Evolutionary conservation across 345 rosid species (phyloP).

Genomic region (Gossypium thurberi): DNA sequence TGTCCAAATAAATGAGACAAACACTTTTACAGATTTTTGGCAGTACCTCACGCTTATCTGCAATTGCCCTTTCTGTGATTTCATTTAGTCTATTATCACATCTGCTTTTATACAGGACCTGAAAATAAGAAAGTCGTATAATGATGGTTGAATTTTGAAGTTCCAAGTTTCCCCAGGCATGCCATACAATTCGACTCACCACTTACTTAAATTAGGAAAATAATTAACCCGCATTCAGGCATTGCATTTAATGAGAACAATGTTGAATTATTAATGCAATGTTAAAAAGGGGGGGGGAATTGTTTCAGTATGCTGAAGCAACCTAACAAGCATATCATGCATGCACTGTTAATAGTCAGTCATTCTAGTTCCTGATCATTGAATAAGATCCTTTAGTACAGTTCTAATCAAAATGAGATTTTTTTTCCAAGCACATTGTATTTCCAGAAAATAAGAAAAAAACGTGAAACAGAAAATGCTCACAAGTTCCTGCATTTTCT

Average conservation of each 20-base stretch:
- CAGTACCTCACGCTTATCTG: slow-evolving; percentile 90
- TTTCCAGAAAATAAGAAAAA: neutral
- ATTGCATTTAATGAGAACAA: neutral
- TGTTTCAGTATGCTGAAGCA: neutral
- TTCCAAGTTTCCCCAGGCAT: neutral
- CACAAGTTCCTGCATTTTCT: slow-evolving; percentile 96
- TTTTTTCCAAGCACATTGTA: neutral
- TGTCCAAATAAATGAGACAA: slow-evolving; percentile 8
- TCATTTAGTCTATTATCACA: slow-evolving; percentile 94
- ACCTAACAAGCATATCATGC: neutral
- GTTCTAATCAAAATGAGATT: neutral
- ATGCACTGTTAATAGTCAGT: neutral
- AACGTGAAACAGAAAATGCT: slow-evolving; percentile 32
- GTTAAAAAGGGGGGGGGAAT: too few relatives aligned
- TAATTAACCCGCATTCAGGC: neutral
- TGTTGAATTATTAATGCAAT: neutral
- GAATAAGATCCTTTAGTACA: neutral
- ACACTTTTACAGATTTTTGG: slow-evolving; percentile 3
- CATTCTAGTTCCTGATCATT: neutral
- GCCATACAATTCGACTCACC: neutral
- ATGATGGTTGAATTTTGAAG: slow-evolving; percentile 10
- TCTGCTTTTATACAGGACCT: slow-evolving; percentile 92
- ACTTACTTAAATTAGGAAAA: neutral
- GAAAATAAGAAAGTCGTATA: slow-evolving; percentile 9
- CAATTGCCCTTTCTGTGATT: slow-evolving; percentile 83